phyloP scores from a whole-genome alignment of 306 rosid species.

The Trichosanthes truncata region DNA sequence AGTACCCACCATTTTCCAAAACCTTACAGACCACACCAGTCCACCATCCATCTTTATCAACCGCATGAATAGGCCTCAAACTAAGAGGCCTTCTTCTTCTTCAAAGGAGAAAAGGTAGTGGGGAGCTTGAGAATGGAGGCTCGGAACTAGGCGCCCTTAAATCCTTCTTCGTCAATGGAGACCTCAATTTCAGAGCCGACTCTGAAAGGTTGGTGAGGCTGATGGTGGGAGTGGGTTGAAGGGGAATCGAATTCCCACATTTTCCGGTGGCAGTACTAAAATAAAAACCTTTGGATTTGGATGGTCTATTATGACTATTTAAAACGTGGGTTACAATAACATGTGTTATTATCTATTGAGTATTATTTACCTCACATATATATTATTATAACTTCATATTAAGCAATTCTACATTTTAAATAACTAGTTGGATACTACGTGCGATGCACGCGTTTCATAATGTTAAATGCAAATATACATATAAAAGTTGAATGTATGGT shows the following conservation, averaged over 20 bases:
- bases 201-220: background rate
- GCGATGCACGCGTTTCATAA: too few relatives aligned
- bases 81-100: slow-evolving; percentile 9
- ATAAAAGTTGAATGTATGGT: too few relatives aligned
- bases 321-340: too few relatives aligned
- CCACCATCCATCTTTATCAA: slow-evolving; percentile 44
- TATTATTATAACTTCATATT: too few relatives aligned
- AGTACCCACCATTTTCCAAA: slow-evolving; percentile 16
- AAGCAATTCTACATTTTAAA: too few relatives aligned
- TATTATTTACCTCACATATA: too few relatives aligned
- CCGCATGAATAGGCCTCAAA: slow-evolving; percentile 31
- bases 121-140: slow-evolving; percentile 22
- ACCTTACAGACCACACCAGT: slow-evolving; percentile 25
- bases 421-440: too few relatives aligned
- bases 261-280: background rate
- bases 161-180: slow-evolving; percentile 39
- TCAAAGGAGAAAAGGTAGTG: background rate
- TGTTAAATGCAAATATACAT: too few relatives aligned
- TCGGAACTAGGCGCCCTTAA: slow-evolving; percentile 31
- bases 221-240: slow-evolving; percentile 2
- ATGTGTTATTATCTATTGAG: too few relatives aligned
- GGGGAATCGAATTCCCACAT: background rate
- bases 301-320: too few relatives aligned
- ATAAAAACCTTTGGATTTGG: slow-evolving; percentile 6
- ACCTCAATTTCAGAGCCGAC: slow-evolving; percentile 30